Evolutionary conservation across 179 eudicot genomes (phyloP), one percentile per base, ranked within the genome.

Genomic region (Sideroxylon spinosum): DNA sequence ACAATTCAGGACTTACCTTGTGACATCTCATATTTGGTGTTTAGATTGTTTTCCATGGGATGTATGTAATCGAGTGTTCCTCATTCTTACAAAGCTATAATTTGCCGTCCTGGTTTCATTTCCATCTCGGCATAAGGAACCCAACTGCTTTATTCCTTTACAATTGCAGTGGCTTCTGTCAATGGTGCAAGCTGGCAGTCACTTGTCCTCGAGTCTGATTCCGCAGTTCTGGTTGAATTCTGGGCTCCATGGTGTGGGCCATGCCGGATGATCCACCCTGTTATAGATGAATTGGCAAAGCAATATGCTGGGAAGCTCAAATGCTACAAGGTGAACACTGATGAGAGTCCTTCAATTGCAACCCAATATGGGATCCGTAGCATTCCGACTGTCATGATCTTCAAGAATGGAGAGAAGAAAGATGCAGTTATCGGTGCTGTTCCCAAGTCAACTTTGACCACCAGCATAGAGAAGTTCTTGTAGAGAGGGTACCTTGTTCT

Each of bases 221-320:
- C 79, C 20, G 91, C 97, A 0, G 97, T 89, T 55, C 78, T 92
- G 67, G 95, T 94, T 25, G 98, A 92, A 77, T 94, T 94, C 78
- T 94, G 97, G 97, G 97, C 97, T 64, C 95, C 97, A 57, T 94
- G 98, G 98, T 94, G 98, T 55, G 98, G 98, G 53, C 98, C 98
- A 9, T 94, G 98, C 86, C 89, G 97, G 61, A 92, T 94, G 88
- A 90, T 94, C 76, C 87, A 88, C 67, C 97, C 98, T 14, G 78
- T 90, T n/a, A 86, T 94, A 2, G 89, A 94, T 62, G 95, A 92
- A 78, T 76, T 94, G 68, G 89, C 98, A 49, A 85, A 85, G 83
- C 78, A 91, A 62, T 92, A 84, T 73, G 81, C 85, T 9, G 97
- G 93, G 55, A 91, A 91, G 82, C 89, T 94, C 76, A 88, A 87